Evolutionary conservation across 2,329 filamentous ascomycete genomes (phyloP).

Genomic region (Fusarium oxysporum): DNA sequence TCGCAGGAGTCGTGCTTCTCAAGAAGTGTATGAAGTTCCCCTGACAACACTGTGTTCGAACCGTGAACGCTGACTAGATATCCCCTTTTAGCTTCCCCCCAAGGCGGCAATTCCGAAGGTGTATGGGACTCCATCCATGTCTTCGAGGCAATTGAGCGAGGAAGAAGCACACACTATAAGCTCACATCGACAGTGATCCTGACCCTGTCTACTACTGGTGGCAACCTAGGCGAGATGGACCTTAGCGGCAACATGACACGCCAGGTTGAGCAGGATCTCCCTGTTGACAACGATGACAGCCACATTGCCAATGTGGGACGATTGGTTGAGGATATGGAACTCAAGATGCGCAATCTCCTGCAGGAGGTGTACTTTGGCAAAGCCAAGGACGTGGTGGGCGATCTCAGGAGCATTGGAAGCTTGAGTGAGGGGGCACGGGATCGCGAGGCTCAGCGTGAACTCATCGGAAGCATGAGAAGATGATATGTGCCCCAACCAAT

Average conservation of each 20-base stretch:
- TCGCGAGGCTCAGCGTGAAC: slow-evolving; percentile 85
- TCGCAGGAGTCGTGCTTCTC: slow-evolving; percentile 92
- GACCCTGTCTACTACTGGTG: slow-evolving; percentile 74
- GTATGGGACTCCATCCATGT: slow-evolving; percentile 99
- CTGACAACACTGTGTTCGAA: not conserved
- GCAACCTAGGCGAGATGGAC: slow-evolving; percentile 83
- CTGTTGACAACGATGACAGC: slow-evolving; percentile 88
- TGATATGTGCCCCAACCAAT: slow-evolving; percentile 42
- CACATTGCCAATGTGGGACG: slow-evolving; percentile 96
- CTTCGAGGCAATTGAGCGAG: slow-evolving; percentile 94
- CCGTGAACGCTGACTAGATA: slow-evolving; percentile 18
- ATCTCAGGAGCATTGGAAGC: slow-evolving; percentile 86
- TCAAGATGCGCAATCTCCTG: slow-evolving; percentile 97
- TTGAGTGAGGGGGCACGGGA: slow-evolving; percentile 88
- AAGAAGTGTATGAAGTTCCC: slow-evolving; percentile 79
- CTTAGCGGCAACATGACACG: slow-evolving; percentile 98
- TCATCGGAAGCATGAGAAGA: slow-evolving; percentile 75
- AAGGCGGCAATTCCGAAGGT: slow-evolving; percentile 75
- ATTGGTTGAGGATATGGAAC: slow-evolving; percentile 98
- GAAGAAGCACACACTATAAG: slow-evolving; percentile 94
- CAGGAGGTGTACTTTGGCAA: slow-evolving; percentile 99
- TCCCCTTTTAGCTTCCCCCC: slow-evolving; percentile 68
- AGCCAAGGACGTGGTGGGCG: slow-evolving; percentile 97
- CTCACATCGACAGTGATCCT: slow-evolving; percentile 97
- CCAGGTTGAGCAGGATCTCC: slow-evolving; percentile 91